Evolutionary conservation across 345 rosid genomes (phyloP).

Genomic region (Populus simonii): DNA sequence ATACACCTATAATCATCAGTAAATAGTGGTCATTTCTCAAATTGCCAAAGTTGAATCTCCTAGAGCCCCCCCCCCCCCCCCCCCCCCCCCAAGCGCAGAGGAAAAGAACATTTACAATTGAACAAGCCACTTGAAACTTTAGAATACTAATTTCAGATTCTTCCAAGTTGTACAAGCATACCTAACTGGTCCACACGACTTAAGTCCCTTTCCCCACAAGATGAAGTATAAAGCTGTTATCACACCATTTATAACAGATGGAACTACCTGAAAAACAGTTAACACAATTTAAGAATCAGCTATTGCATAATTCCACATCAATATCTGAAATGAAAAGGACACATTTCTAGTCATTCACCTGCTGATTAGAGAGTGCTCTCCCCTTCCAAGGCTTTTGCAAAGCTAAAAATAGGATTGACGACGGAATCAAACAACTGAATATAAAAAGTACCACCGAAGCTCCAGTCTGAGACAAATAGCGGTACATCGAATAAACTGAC

Average conservation of each 20-base stretch:
- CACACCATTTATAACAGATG: conserved; percentile 85
- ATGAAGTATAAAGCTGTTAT: conserved; percentile 89
- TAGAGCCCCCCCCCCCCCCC: background rate
- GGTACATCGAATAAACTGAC: conserved; percentile 90
- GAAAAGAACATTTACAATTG: background rate
- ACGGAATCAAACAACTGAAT: conserved; percentile 80
- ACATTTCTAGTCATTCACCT: conserved; percentile 40
- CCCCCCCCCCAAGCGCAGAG: background rate
- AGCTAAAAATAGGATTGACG: conserved; percentile 62
- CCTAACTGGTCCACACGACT: conserved; percentile 94
- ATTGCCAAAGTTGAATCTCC: background rate
- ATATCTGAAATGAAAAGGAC: background rate
- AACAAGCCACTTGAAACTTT: background rate
- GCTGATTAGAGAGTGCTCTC: conserved; percentile 79
- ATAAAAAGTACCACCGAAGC: conserved; percentile 85
- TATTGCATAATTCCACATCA: background rate
- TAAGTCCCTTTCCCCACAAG: conserved; percentile 93
- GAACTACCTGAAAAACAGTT: conserved; percentile 65
- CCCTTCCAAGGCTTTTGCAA: conserved; percentile 99
- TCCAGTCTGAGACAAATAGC: conserved; percentile 71
- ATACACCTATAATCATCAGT: background rate
- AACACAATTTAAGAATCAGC: conserved; percentile 7
- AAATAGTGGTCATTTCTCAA: background rate
- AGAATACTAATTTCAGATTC: background rate
- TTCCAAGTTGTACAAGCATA: conserved; percentile 32